Conservation (phyloP, 1,284 basidiomycete species). For the Cryptococcus amylolentus region DNA sequence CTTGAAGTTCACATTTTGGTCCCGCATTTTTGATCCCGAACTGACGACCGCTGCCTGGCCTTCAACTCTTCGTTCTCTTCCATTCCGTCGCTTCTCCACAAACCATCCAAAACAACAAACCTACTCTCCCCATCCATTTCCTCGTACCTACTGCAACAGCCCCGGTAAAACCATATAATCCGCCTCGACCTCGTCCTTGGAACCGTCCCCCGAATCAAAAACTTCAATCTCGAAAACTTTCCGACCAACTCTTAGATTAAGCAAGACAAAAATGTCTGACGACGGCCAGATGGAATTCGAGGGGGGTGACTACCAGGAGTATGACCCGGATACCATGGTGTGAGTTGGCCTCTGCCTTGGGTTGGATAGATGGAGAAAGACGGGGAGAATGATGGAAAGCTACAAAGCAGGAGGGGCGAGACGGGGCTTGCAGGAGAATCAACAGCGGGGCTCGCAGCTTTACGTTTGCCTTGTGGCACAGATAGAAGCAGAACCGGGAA, state of each 20-base stretch:
- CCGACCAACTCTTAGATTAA: background rate
- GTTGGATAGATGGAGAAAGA: background rate
- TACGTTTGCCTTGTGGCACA: too few relatives aligned
- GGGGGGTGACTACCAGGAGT: constrained; percentile 27
- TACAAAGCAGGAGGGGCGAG: background rate
- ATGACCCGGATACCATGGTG: constrained; percentile 13
- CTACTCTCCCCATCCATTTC: too few relatives aligned
- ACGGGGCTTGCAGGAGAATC: too few relatives aligned
- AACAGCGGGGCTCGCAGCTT: too few relatives aligned
- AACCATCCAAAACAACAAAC: too few relatives aligned
- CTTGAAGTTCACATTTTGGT: too few relatives aligned
- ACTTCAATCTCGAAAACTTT: background rate
- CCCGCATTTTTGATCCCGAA: too few relatives aligned
- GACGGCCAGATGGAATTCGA: constrained; percentile 27
- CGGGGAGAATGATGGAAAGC: background rate
- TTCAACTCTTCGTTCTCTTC: too few relatives aligned
- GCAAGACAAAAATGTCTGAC: constrained; percentile 28
- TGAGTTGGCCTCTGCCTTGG: background rate
- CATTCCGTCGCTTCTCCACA: too few relatives aligned
- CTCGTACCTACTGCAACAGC: too few relatives aligned
- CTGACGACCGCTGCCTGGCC: too few relatives aligned
- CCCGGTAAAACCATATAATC: background rate
- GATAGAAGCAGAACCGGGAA: background rate
- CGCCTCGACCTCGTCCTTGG: background rate
- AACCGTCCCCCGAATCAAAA: background rate